These are phyloP conservation scores for Microbotryum lychnidis-dioicae DNA, from an alignment of 1,284 basidiomycete genomes.

Conservation along the genomic window DNA sequence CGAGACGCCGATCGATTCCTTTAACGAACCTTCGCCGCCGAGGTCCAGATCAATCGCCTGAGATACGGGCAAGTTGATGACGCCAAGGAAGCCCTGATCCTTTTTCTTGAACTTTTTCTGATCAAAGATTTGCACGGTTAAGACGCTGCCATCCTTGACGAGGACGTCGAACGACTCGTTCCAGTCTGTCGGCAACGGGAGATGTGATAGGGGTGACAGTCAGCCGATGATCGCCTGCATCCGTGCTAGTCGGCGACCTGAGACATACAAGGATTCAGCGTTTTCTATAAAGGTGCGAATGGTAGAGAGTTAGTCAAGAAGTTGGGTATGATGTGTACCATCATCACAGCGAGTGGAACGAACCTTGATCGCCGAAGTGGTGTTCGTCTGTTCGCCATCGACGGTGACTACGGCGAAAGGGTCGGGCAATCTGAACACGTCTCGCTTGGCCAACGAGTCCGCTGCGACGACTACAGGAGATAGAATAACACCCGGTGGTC, in stretches of 20 bases:
- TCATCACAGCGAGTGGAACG: constrained; percentile 11
- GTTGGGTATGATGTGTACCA: too few species aligned
- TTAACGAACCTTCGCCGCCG: constrained; percentile 72
- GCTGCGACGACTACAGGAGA: constrained; percentile 66
- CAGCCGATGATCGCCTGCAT: neutral
- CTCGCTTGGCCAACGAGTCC: constrained; percentile 77
- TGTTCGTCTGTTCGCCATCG: constrained; percentile 87
- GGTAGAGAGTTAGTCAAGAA: neutral
- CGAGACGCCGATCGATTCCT: neutral
- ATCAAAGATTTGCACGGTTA: constrained; percentile 93
- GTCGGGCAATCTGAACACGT: constrained; percentile 83
- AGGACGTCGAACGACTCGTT: constrained; percentile 85
- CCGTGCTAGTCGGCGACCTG: neutral
- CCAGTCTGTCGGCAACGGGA: constrained; percentile 50
- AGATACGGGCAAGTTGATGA: constrained; percentile 81
- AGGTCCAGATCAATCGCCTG: constrained; percentile 83
- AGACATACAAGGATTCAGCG: constrained; percentile 63
- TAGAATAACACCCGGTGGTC: neutral
- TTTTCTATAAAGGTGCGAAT: constrained; percentile 46
- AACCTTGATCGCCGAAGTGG: constrained; percentile 73
- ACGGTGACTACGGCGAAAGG: constrained; percentile 92
- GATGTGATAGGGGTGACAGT: neutral
- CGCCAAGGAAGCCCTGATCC: constrained; percentile 89
- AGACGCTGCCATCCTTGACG: constrained; percentile 80
- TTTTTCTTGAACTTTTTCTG: constrained; percentile 93